phyloP scores from a whole-genome alignment of 2,329 filamentous ascomycete species.

The Beauveria scarabaeidicola region DNA sequence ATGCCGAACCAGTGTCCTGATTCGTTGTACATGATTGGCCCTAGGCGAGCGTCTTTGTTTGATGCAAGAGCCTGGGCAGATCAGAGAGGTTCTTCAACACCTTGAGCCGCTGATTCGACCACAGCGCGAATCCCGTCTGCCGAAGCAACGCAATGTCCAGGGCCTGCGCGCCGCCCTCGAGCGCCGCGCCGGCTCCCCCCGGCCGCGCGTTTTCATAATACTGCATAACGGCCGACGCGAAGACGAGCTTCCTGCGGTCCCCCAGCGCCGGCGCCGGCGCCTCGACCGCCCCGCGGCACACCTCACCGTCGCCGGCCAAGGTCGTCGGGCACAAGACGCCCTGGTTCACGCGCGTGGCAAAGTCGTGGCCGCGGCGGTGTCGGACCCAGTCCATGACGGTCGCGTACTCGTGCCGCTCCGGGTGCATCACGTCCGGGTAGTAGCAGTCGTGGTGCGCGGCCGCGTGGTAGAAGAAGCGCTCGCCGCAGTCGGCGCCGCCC shows the following conservation, averaged over 20 bases:
- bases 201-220: constrained; percentile 2
- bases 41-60: not conserved
- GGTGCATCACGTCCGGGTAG: constrained; percentile 7
- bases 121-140: constrained; percentile 7
- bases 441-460: constrained; percentile 10
- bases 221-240: not conserved
- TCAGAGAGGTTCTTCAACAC: not conserved
- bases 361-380: not conserved
- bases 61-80: not conserved
- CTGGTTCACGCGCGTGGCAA: constrained; percentile 3
- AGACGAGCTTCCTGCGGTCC: not conserved
- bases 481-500: not conserved
- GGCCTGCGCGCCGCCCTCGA: not conserved
- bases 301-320: not conserved
- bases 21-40: not conserved
- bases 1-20: not conserved
- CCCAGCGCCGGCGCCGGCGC: not conserved
- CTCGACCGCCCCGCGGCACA: not conserved
- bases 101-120: constrained; percentile 7
- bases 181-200: not conserved
- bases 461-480: constrained; percentile 9
- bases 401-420: constrained; percentile 6
- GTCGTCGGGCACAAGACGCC: not conserved
- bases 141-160: not conserved
- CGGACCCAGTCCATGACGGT: constrained; percentile 1